Evolutionary conservation across 768 basidiomycete species (phyloP).

Genomic region (Trametopsis cervina): DNA sequence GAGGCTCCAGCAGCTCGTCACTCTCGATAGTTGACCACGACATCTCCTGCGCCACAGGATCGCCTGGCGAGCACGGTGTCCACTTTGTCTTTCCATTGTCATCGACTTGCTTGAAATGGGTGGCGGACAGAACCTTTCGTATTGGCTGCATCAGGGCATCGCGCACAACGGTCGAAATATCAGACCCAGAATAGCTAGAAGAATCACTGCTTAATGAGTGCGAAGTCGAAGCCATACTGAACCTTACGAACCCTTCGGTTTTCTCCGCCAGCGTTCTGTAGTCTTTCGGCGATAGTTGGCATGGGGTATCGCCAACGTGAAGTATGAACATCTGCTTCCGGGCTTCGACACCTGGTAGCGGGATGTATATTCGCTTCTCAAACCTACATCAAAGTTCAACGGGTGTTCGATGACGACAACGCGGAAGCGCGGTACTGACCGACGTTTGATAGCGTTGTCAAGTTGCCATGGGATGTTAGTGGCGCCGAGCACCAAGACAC

Average conservation of each 20-base stretch:
- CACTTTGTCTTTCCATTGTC: constrained; percentile 42
- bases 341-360: constrained; percentile 89
- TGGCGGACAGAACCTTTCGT: constrained; percentile 90
- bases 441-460: constrained; percentile 94
- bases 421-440: constrained; percentile 35
- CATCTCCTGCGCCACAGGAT: constrained; percentile 78
- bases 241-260: constrained; percentile 65
- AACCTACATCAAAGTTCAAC: constrained; percentile 45
- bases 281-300: constrained; percentile 71
- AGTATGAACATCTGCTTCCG: constrained; percentile 95
- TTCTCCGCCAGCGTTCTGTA: constrained; percentile 74
- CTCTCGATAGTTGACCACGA: constrained; percentile 83
- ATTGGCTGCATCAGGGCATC: constrained; percentile 99
- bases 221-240: background rate
- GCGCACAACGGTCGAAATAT: constrained; percentile 89
- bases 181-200: constrained; percentile 80
- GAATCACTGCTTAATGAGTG: background rate
- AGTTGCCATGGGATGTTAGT: constrained; percentile 99
- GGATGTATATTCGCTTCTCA: constrained; percentile 98
- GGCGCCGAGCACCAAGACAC: constrained; percentile 92
- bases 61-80: constrained; percentile 97
- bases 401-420: too few relatives aligned
- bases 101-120: constrained; percentile 70
- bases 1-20: constrained; percentile 87
- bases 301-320: constrained; percentile 90